Evolutionary conservation across 2,329 filamentous ascomycete species (phyloP), one percentile per base, ranked within the genome.

Genomic region (Diaporthe citriasiana): DNA sequence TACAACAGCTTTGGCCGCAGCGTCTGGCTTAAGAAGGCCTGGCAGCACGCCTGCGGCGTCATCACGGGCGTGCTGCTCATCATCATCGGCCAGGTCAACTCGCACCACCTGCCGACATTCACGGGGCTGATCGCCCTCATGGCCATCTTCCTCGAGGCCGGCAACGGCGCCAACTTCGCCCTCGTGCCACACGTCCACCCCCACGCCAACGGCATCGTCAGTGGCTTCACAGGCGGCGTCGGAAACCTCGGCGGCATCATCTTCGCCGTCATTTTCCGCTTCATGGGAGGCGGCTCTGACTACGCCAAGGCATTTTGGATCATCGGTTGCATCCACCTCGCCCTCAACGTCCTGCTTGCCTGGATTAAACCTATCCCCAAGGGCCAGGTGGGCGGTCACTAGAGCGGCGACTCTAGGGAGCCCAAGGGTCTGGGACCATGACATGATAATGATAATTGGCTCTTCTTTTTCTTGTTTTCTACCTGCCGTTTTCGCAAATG

Each of bases 111-210:
- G 63, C 83, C 87, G 9, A 91, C 89, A 3, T 92, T 97, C 87
- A 91, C 97, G 72, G 94, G 93, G 1, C 90, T 98, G 8, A 85
- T 97, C 12, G 92, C 92, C 1, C 89, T 94, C 13, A 89, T 95
- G 84, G 94, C 93, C 0, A 88, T 97, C 81, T 97, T 97, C 85
- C 84, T 95, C 56, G 94, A 97, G 82, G 94, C 93, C 2, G 92
- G 92, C 55, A 98, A 98, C 80, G 95, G 95, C 0, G 92, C 94
- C 53, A 97, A 94, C 84, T 98, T 97, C 82, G 91, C 94, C 0
- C 88, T 98, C 8, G 93, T 98, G 33, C 95, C 95, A 4, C 95
- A 98, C 80, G 93, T 97, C 1, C 93, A 95, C 82, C 94, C 94
- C 0, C 89, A 88, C 75, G 94, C 94, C 75, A 98, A 97, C 82